Evolutionary conservation across 306 rosid genomes (phyloP).

Genomic region (Bauhinia variegata): DNA sequence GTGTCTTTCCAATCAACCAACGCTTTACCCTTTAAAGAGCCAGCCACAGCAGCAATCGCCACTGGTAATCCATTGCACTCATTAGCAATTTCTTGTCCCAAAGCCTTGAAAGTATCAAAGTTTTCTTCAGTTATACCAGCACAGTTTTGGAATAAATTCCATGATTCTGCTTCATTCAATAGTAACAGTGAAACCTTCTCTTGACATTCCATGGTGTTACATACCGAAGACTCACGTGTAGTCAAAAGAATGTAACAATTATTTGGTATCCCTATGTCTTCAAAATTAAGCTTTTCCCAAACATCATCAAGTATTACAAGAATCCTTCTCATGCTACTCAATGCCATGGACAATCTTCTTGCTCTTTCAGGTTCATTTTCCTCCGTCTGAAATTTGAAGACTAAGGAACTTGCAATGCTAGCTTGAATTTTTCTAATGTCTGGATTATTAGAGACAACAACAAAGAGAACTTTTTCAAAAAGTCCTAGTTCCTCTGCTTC

Average conservation of each 20-base stretch:
- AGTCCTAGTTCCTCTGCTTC: neutral
- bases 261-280: slow-evolving; percentile 1
- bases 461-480: slow-evolving; percentile 30
- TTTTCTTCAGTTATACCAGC: neutral
- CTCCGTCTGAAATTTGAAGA: too few relatives aligned
- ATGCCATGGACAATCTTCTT: neutral
- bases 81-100: neutral
- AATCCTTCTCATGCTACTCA: neutral
- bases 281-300: neutral
- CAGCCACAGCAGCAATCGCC: too few relatives aligned
- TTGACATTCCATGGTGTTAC: neutral
- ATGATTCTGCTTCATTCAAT: neutral
- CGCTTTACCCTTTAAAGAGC: neutral
- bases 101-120: too few relatives aligned
- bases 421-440: neutral
- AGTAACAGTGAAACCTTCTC: too few relatives aligned
- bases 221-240: neutral
- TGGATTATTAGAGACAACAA: neutral
- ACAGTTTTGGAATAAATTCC: neutral
- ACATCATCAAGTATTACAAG: neutral
- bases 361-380: neutral
- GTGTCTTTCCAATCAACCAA: neutral
- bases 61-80: neutral
- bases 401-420: neutral
- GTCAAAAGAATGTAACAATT: neutral